phyloP scores from a whole-genome alignment of 192 early-diverging fungal genomes.

The Podila epigama region DNA sequence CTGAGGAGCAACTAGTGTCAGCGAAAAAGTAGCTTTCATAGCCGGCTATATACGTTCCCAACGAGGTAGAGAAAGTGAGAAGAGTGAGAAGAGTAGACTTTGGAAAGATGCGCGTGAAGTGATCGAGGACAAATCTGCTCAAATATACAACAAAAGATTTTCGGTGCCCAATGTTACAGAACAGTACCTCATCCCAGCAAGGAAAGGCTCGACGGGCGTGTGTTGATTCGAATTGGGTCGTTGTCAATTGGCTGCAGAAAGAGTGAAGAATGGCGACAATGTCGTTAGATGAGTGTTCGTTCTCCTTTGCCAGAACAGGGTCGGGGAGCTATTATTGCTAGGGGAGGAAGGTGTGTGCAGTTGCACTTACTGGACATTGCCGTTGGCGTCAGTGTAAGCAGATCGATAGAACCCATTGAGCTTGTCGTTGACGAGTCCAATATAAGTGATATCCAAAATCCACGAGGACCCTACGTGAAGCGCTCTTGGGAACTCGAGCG shows the following conservation, averaged over 20 bases:
- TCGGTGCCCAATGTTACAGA: neutral
- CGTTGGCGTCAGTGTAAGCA: constrained; percentile 70
- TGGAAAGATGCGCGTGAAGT: neutral
- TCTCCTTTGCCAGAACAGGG: no score
- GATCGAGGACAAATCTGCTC: neutral
- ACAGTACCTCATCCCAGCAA: constrained; percentile 86
- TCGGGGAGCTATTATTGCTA: no score
- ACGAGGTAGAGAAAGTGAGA: neutral
- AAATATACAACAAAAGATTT: neutral
- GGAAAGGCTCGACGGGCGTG: constrained; percentile 91
- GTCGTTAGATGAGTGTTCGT: neutral
- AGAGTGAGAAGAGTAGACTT: neutral
- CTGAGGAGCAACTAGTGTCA: constrained; percentile 54
- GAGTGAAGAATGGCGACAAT: neutral
- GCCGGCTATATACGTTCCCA: constrained; percentile 55
- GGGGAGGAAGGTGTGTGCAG: neutral
- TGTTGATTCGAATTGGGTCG: constrained; percentile 96
- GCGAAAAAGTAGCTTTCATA: constrained; percentile 62
- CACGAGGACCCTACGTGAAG: constrained; percentile 56
- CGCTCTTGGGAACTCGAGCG: constrained; percentile 55
- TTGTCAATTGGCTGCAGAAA: constrained; percentile 77
- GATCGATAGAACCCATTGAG: constrained; percentile 90
- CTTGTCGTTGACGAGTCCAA: constrained; percentile 71
- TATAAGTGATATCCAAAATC: constrained; percentile 58
- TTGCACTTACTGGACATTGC: constrained; percentile 54